Base-by-base conservation (phyloP, 148 eudicot species). In the Pouteria glomerata region DNA sequence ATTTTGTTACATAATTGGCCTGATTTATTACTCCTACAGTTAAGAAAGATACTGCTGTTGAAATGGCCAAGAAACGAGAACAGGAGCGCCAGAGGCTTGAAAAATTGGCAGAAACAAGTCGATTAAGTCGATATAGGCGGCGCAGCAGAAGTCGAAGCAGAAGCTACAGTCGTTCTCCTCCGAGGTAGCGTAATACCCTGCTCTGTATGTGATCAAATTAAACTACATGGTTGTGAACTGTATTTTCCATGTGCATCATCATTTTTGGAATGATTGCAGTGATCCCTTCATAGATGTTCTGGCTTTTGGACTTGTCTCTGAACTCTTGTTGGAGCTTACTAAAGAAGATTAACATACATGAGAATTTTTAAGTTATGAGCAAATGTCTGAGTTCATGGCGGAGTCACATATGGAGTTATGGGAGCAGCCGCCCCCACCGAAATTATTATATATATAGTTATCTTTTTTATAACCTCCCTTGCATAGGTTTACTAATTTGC, bases 41-140 rank as follows among this genome's bases (percentile, higher is more conserved):
- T 51, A 94, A 94, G 79, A 94, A 94, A 75, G 97, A 95, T 78
- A 83, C 99, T 77, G 99, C 93, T 53, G 67, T 76, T 78, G 99
- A 92, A 80, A 88, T 72, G 82, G 99, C 99, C 47, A 95, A 95
- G 88, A 95, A 95, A 87, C 78, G 85, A 72, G 97, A 95, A 80
- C 96, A 84, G 78, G 99, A 95, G 81, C 86, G 90, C 55, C 93
- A 87, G 74, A 86, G 94, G 85, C 83, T 86, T 71, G 97, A 95
- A 78, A 95, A 95, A 65, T 83, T 91, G 27, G 97, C 96, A n/a
- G 99, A 95, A 80, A 87, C 94, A 24, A 95, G 86, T 78, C 85
- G 96, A 61, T 63, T 85, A 60, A 84, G 90, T 69, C 82, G 92
- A 50, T 57, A 85, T 76, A 82, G 92, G 68, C 88, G 74, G 23